Evolutionary conservation across 1,284 basidiomycete genomes (phyloP), one percentile per base, ranked within the genome.

Genomic region (Tilletiaria anomala): DNA sequence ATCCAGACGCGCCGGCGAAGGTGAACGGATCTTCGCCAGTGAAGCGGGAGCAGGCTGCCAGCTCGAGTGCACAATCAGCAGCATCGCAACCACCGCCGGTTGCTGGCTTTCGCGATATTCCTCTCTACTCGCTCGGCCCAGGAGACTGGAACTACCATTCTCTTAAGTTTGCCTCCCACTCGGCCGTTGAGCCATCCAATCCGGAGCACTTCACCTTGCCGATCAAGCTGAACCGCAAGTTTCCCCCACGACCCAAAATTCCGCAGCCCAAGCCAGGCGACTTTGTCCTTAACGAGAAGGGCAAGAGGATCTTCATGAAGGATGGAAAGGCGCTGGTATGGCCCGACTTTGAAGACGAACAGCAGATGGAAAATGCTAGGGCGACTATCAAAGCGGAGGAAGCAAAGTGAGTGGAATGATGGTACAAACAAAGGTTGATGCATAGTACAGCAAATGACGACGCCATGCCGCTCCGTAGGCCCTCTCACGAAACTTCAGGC

Each of bases 181-280:
- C 49, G 21, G 51, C 51, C 20, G 50, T 62, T 32, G 61, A 65
- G 35, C 63, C 61, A 16, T 54, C 53, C 35, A 50, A 61, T 24
- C 21, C 56, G 19, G 12, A 43, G 5, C 57, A 61, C 32, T 65
- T 65, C 40, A 44, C 56, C 6, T 52, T 51, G 3, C 63, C 63
- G 16, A 51, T 65, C 48, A 64, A 62, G 48, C 53, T 65, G 32
- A 65, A 65, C 34, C 48, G 63, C 32, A 65, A 65, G 51, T 56
- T 51, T 40, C 58, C 59, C 10, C 56, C 61, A n/a, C 49, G 58
- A n/a, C 50, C 48, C 42, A 65, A 64, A 43, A 37, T 54, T 39
- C 50, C 53, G 15, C 43, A 48, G 4, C 55, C 63, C 11, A 48
- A 56, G 33, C 50, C 58, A 12, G 61, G 63, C 0, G 61, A 64